Evolutionary conservation across 129 eudicot species (phyloP).

Genomic region (Escallonia herrerae): DNA sequence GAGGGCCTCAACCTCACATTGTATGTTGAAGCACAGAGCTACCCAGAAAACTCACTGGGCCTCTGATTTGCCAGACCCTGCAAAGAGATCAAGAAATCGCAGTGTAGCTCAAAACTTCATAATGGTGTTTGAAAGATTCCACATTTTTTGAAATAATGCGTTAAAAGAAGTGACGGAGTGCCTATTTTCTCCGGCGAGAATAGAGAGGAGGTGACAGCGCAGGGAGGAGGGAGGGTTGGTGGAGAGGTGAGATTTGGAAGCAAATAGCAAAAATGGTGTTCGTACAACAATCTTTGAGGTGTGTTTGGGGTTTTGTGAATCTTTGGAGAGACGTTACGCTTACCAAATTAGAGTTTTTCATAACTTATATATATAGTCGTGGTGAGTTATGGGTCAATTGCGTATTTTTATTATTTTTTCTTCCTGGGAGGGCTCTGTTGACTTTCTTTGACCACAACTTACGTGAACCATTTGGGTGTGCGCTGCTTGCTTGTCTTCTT

Average conservation of each 20-base stretch:
- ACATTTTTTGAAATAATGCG: not conserved
- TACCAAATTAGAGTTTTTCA: not conserved
- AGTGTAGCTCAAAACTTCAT: not conserved
- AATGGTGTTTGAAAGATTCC: slow-evolving; percentile 11
- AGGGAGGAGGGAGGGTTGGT: slow-evolving; percentile 3
- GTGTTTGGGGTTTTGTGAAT: slow-evolving; percentile 29
- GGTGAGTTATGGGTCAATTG: no score
- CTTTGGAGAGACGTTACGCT: slow-evolving; percentile 27
- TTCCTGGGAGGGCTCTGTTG: no score
- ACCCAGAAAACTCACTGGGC: not conserved
- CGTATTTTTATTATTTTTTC: no score
- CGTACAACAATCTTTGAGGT: not conserved
- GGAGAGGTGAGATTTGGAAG: slow-evolving; percentile 16
- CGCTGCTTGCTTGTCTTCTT: no score
- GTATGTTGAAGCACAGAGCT: slow-evolving; percentile 2
- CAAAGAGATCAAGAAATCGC: not conserved
- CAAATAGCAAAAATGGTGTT: slow-evolving; percentile 7
- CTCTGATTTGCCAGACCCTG: slow-evolving; percentile 2
- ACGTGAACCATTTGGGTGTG: no score
- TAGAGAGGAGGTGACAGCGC: not conserved
- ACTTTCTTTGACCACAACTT: no score
- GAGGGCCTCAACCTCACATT: slow-evolving; percentile 43
- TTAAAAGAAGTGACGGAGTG: not conserved
- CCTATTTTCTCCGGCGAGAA: slow-evolving; percentile 13
- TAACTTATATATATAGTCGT: no score